These are phyloP conservation scores for Alternaria consortialis DNA, from an alignment of 2,329 filamentous ascomycete genomes.

Conservation along the genomic window DNA sequence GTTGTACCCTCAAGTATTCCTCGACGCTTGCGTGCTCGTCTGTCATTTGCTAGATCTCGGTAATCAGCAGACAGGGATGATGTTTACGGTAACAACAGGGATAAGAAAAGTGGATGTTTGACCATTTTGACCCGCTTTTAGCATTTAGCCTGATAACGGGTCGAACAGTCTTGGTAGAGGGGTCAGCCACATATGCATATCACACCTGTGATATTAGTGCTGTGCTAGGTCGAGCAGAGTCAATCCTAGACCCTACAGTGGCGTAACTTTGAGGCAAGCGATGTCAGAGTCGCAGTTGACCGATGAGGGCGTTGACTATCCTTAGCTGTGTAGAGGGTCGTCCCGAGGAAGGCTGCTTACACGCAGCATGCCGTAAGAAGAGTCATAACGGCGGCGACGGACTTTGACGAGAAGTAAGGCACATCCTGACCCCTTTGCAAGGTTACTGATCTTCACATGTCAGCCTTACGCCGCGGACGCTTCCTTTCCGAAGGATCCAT, in stretches of 20 bases:
- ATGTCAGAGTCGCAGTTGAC: conserved; percentile 17
- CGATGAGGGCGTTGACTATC: conserved; percentile 13
- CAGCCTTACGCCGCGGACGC: conserved; percentile 6
- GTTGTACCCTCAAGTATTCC: conserved; percentile 41
- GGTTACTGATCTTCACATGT: conserved; percentile 4
- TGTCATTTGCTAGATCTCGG: conserved; percentile 32
- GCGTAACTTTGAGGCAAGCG: conserved; percentile 24
- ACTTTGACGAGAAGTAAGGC: background rate
- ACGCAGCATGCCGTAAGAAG: conserved; percentile 20
- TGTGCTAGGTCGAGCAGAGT: conserved; percentile 19
- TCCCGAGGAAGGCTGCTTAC: conserved; percentile 40
- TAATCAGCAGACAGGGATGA: conserved; percentile 24
- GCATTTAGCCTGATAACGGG: conserved; percentile 41
- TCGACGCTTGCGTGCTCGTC: conserved; percentile 20
- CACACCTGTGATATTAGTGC: conserved; percentile 31
- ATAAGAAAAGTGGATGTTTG: conserved; percentile 27
- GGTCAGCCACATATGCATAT: conserved; percentile 35
- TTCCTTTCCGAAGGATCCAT: background rate
- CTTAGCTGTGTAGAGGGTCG: conserved; percentile 35
- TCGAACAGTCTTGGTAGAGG: conserved; percentile 25
- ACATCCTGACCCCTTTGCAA: background rate
- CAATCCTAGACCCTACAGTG: conserved; percentile 24
- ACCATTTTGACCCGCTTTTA: conserved; percentile 30
- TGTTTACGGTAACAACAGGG: conserved; percentile 26
- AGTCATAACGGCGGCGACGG: conserved; percentile 1